Conservation (phyloP, 176 grass and related monocot species). For the Pharus latifolius region DNA sequence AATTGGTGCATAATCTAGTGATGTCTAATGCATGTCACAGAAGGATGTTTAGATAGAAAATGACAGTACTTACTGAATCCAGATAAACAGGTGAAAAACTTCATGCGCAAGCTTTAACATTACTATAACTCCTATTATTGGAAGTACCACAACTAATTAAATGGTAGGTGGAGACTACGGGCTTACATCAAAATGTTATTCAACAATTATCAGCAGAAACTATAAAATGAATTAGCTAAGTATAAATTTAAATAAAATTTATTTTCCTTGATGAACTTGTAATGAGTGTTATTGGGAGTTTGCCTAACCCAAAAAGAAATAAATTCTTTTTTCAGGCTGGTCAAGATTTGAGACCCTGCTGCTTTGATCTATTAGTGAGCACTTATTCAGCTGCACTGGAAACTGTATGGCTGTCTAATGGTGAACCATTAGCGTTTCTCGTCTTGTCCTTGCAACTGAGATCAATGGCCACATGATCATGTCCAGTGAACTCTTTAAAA, state of each 20-base stretch:
- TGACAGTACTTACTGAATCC: not conserved
- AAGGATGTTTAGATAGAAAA: not conserved
- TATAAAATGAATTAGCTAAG: too few species aligned
- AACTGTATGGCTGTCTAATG: constrained; percentile 27
- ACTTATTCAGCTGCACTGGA: constrained; percentile 24
- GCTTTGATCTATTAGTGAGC: not conserved
- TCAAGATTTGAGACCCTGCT: not conserved
- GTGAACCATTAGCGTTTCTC: constrained; percentile 5
- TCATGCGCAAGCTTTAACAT: not conserved
- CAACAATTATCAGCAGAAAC: too few species aligned
- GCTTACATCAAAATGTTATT: not conserved
- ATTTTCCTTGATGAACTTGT: too few species aligned
- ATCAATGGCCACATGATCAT: constrained; percentile 43
- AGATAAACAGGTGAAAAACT: not conserved
- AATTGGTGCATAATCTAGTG: not conserved
- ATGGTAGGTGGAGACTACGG: not conserved
- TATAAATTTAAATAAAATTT: too few species aligned
- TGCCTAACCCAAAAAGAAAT: constrained; percentile 2
- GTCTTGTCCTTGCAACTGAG: constrained; percentile 27
- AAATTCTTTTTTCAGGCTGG: not conserved
- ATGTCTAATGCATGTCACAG: not conserved
- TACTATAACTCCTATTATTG: not conserved
- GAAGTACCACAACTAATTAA: not conserved
- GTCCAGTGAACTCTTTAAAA: constrained; percentile 54
- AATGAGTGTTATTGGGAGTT: not conserved